Evolutionary conservation across 352 stramenopile species (phyloP).

Genomic region (Globisporangium solare): DNA sequence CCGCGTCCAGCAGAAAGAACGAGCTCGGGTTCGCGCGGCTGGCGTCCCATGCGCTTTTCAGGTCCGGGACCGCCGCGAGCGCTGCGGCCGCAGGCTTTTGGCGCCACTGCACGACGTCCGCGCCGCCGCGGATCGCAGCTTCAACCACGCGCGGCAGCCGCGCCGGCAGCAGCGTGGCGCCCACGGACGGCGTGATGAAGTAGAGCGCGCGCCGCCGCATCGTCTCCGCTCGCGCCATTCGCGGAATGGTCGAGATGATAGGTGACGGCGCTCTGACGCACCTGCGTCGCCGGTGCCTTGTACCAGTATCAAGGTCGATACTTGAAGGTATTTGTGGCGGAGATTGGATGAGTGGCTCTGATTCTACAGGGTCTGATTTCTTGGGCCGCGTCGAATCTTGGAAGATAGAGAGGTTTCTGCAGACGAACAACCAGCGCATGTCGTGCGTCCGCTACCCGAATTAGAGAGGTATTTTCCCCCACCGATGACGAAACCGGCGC

Average conservation of each 20-base stretch:
- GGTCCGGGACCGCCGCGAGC: conserved; percentile 18
- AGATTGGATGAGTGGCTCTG: conserved; percentile 1
- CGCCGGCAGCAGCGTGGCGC: conserved; percentile 16
- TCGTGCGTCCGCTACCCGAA: too few relatives aligned
- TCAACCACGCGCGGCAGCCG: conserved; percentile 33
- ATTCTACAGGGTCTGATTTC: not conserved
- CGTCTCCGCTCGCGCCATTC: not conserved
- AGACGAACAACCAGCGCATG: too few relatives aligned
- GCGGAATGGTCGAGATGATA: not conserved
- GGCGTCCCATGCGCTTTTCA: conserved; percentile 23
- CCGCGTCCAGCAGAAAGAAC: conserved; percentile 31
- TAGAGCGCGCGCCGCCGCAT: conserved; percentile 26
- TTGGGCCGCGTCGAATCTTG: too few relatives aligned
- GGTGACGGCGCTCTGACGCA: not conserved
- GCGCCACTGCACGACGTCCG: conserved; percentile 44
- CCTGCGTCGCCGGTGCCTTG: not conserved
- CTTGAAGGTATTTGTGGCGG: too few relatives aligned
- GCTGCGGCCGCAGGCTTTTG: conserved; percentile 40
- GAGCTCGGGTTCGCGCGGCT: not conserved
- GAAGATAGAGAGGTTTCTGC: too few relatives aligned
- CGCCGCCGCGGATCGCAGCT: conserved; percentile 40
- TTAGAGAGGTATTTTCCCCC: too few relatives aligned
- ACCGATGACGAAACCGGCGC: too few relatives aligned
- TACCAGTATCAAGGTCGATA: conserved; percentile 3
- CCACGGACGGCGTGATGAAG: conserved; percentile 57